These are phyloP conservation scores for Pseudoturritis turrita DNA, from an alignment of 345 rosid genomes.

Conservation along the genomic window DNA sequence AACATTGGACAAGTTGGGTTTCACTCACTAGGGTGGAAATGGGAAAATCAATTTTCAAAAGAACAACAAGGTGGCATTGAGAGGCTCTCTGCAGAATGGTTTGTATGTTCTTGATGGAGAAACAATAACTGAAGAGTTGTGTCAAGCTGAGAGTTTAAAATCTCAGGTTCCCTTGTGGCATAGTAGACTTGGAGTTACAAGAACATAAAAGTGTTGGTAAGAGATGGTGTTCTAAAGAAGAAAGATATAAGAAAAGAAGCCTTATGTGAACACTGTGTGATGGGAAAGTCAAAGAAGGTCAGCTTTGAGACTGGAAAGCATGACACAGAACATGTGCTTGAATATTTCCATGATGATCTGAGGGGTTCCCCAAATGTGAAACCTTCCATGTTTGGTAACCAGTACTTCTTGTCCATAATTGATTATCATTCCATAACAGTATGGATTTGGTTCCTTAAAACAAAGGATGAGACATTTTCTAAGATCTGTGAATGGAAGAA, in stretches of 20 bases:
- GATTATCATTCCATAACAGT: no score
- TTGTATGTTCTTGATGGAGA: background rate
- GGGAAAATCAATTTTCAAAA: background rate
- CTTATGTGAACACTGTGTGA: background rate
- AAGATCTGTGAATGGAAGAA: background rate
- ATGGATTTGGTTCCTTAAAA: no score
- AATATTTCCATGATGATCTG: no score
- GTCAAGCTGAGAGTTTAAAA: background rate
- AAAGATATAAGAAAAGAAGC: background rate
- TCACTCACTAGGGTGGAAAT: background rate
- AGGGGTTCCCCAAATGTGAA: no score
- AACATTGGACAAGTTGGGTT: background rate
- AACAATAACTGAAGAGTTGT: background rate
- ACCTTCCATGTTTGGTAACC: no score
- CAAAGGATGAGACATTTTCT: no score
- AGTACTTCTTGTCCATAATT: no score
- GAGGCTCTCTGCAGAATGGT: background rate
- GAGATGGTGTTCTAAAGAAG: background rate
- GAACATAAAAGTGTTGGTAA: background rate
- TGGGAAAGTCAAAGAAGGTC: background rate
- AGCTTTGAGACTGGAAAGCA: no score
- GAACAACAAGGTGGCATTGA: background rate
- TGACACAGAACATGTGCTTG: no score
- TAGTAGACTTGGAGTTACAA: background rate
- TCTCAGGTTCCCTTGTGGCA: background rate